Percentiles rank a stretch among this genome's conserved stretches.
Conservation (phyloP, 768 basidiomycete species). For the Saitozyma podzolica region DNA sequence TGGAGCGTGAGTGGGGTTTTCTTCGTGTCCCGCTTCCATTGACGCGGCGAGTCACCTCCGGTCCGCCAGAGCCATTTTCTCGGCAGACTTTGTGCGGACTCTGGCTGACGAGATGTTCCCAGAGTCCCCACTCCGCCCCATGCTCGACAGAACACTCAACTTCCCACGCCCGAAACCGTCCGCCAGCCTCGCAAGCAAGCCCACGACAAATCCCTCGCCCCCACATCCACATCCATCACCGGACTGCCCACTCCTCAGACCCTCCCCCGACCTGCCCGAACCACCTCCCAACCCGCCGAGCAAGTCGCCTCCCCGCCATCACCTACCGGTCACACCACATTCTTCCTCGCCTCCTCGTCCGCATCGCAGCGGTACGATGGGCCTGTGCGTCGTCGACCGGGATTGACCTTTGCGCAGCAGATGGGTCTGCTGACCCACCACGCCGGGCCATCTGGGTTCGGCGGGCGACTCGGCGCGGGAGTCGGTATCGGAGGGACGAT, state of each 20-base stretch:
- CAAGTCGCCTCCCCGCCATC: slow-evolving; percentile 12
- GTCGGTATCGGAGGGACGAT: slow-evolving; percentile 40
- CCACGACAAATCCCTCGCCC: background rate
- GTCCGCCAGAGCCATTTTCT: background rate
- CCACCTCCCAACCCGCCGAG: background rate
- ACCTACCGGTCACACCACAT: slow-evolving; percentile 41
- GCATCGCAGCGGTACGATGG: slow-evolving; percentile 8
- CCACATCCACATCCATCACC: background rate
- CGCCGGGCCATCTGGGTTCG: background rate
- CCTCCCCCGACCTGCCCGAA: slow-evolving; percentile 25
- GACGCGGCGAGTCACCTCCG: background rate
- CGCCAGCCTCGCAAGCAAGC: slow-evolving; percentile 25
- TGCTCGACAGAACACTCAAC: slow-evolving; percentile 19
- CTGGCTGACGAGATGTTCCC: slow-evolving; percentile 7
- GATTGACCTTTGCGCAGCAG: slow-evolving; percentile 44
- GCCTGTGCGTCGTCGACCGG: slow-evolving; percentile 31
- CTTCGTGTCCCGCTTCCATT: background rate
- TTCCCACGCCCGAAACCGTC: slow-evolving; percentile 38
- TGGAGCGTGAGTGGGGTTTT: slow-evolving; percentile 17
- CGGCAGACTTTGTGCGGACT: background rate
- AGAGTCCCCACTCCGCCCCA: slow-evolving; percentile 35
- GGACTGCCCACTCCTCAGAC: slow-evolving; percentile 43
- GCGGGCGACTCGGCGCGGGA: slow-evolving; percentile 22
- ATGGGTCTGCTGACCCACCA: slow-evolving; percentile 31
- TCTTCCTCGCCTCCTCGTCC: slow-evolving; percentile 29